These are phyloP conservation scores for Antitrichia curtipendula DNA, from an alignment of 225 moss, liverwort and hornwort genomes.

Conservation along the genomic window DNA sequence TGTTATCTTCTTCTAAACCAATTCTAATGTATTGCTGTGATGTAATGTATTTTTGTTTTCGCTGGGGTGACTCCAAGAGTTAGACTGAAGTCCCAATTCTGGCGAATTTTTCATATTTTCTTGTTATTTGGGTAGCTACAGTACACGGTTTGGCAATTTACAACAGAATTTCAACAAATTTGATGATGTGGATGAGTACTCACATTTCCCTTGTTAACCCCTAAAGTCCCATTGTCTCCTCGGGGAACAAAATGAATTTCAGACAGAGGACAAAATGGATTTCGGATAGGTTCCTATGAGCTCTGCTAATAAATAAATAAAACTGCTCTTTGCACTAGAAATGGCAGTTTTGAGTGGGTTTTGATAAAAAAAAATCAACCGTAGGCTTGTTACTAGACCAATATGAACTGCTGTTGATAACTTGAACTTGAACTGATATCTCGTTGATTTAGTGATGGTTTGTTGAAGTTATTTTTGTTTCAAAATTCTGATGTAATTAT, in stretches of 20 bases:
- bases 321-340: neutral
- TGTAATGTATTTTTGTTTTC: neutral
- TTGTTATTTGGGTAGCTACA: neutral
- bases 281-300: neutral
- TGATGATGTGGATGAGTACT: neutral
- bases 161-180: neutral
- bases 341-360: neutral
- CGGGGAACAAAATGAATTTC: neutral
- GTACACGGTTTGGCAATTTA: neutral
- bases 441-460: neutral
- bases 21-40: neutral
- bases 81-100: neutral
- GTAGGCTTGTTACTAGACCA: neutral
- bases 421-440: neutral
- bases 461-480: neutral
- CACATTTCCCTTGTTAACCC: neutral
- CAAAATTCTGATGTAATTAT: neutral
- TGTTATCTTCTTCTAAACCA: neutral
- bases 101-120: neutral
- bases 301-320: too few species aligned
- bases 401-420: neutral
- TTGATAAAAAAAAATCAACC: too few species aligned
- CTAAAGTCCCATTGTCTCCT: neutral
- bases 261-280: neutral
- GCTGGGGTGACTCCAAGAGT: neutral